Conservation (phyloP, 306 rosid species). For the Malus sylvestris region DNA sequence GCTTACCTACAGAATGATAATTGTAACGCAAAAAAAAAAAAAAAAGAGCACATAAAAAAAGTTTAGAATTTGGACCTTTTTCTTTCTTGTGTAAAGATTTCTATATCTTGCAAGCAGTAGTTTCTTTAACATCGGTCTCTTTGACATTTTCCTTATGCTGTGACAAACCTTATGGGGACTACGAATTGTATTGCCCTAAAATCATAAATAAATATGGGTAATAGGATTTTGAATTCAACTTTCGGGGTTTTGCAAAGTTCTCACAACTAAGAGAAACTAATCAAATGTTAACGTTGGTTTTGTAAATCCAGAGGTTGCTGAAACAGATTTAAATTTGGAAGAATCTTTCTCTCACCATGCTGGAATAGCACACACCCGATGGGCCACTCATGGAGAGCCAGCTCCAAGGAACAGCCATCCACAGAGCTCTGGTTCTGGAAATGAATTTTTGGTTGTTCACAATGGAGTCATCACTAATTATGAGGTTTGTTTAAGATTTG, state of each 20-base stretch:
- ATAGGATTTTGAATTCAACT: not conserved
- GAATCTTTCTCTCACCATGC: conserved; percentile 59
- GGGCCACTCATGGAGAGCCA: conserved; percentile 99
- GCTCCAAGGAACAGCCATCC: conserved; percentile 93
- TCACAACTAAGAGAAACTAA: not conserved
- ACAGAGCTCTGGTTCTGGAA: conserved; percentile 65
- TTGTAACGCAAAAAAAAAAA: not conserved
- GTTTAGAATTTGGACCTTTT: not conserved
- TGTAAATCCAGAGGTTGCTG: conserved; percentile 52
- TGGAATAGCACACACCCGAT: conserved; percentile 93
- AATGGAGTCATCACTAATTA: conserved; percentile 87
- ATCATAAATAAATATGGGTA: not conserved
- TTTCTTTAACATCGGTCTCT: not conserved
- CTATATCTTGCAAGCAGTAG: not conserved
- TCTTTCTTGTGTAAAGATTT: not conserved
- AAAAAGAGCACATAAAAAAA: not conserved
- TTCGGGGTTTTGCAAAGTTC: not conserved
- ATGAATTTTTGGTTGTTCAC: conserved; percentile 90
- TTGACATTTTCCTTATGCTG: not conserved
- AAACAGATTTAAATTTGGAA: conserved; percentile 59
- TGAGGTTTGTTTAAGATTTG: conserved; percentile 47
- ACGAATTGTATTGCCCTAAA: not conserved
- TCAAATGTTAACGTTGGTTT: not conserved
- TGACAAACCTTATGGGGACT: not conserved
- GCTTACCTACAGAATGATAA: not conserved